Conservation (phyloP, 257 asterid species). For the Nicotiana sylvestris region DNA sequence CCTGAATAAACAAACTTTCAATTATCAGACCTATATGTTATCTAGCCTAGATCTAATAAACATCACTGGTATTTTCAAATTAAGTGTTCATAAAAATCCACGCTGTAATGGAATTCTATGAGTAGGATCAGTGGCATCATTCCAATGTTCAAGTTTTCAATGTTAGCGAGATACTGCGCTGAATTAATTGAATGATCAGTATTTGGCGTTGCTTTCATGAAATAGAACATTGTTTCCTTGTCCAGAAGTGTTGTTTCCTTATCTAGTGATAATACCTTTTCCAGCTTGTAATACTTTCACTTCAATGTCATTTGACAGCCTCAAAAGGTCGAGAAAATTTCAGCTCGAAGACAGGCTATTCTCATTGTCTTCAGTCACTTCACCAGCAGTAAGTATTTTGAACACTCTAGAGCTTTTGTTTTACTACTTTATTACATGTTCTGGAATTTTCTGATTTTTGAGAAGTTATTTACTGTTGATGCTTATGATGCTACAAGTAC, state of each 20-base stretch:
- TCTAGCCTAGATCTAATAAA: background rate
- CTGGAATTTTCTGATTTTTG: background rate
- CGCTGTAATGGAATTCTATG: background rate
- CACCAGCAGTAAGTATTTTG: slow-evolving; percentile 75
- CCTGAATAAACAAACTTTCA: background rate
- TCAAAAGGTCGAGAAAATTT: slow-evolving; percentile 71
- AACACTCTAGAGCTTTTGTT: background rate
- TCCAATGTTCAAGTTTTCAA: background rate
- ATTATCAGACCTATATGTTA: background rate
- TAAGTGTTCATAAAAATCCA: background rate
- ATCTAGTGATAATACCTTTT: background rate
- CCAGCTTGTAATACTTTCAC: background rate
- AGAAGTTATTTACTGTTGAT: background rate
- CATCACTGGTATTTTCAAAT: background rate
- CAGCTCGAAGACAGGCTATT: slow-evolving; percentile 85
- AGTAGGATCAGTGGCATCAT: background rate
- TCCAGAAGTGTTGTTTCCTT: background rate
- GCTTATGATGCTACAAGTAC: background rate
- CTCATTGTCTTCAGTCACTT: slow-evolving; percentile 86
- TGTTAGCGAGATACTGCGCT: background rate
- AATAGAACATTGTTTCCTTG: background rate
- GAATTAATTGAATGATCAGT: background rate
- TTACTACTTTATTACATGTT: background rate
- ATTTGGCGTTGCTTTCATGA: background rate
- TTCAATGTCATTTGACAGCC: slow-evolving; percentile 37